These are phyloP conservation scores for Ogataea corticis DNA, from an alignment of 805 yeast species.

Conservation along the genomic window DNA sequence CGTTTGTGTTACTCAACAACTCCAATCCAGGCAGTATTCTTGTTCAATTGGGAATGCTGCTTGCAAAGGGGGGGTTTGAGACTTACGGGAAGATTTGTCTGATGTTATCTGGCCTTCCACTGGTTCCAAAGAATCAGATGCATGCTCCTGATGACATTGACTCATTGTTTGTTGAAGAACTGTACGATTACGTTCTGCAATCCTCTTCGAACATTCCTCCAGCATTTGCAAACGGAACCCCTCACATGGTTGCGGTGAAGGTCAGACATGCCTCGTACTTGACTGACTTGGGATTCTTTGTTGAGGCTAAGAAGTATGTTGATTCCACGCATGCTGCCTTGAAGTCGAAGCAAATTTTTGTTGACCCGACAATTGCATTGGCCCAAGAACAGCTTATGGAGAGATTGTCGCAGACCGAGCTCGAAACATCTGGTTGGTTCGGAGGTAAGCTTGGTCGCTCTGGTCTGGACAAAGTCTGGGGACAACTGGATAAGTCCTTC, in stretches of 20 bases:
- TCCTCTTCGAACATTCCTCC: slow-evolving; percentile 36
- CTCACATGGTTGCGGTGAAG: slow-evolving; percentile 61
- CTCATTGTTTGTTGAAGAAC: slow-evolving; percentile 58
- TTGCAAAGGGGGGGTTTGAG: slow-evolving; percentile 37
- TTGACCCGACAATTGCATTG: slow-evolving; percentile 35
- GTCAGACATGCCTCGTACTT: slow-evolving; percentile 66
- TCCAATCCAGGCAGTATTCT: slow-evolving; percentile 24
- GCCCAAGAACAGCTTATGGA: slow-evolving; percentile 42
- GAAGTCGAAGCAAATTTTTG: slow-evolving; percentile 38
- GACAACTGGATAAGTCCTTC: slow-evolving; percentile 78
- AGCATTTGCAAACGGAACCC: slow-evolving; percentile 34
- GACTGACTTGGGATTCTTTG: slow-evolving; percentile 62
- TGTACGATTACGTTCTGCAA: slow-evolving; percentile 58
- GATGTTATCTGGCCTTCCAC: slow-evolving; percentile 32
- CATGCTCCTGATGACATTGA: slow-evolving; percentile 38
- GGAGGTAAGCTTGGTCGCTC: slow-evolving; percentile 46
- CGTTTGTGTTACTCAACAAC: slow-evolving; percentile 32
- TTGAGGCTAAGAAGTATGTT: slow-evolving; percentile 62
- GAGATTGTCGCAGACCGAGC: slow-evolving; percentile 44
- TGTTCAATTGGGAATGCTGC: slow-evolving; percentile 36
- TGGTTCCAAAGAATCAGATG: slow-evolving; percentile 23
- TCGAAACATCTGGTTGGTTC: slow-evolving; percentile 64
- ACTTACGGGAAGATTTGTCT: slow-evolving; percentile 43
- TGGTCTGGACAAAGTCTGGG: slow-evolving; percentile 74
- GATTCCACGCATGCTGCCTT: slow-evolving; percentile 48